Base-by-base conservation (phyloP, 75 land plant genomes). In the Cunninghamia lanceolata region DNA sequence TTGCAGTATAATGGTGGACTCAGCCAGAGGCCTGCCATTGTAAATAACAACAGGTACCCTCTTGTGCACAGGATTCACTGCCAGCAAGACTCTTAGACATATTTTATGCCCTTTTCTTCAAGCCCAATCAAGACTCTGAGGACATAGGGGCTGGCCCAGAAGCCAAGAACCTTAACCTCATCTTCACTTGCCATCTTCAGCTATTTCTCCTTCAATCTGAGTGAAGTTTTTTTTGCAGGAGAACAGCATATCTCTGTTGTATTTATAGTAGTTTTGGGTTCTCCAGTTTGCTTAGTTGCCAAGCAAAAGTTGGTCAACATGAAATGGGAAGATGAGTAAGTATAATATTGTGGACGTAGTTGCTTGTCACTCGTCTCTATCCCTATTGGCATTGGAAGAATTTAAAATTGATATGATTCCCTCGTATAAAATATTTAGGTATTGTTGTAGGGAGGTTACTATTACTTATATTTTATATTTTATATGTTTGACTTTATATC, bases 61-160 rank as follows among this genome's bases (percentile, higher is more conserved):
- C 85, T 47, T 40, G 17, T 85, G 13, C 25, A 85, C 43, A 38
- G 84, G 84, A 81, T 85, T 85, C 38, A 40, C 25, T 54, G 82
- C 39, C 86, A 86, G 68, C 11, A 86, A 86, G 11, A 38, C 87
- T 86, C 36, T 86, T 86, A 86, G 21, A 19, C 21, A 5, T 83
- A 89, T 2, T 83, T 73, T 50, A 89, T 79, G 45, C 87, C 90
- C 74, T 89, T 89, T 50, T 86, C 87, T n/a, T 46, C 82, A 63
- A 89, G 82, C 14, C 87, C 91, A 2, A 90, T 82, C 79, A 73
- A 17, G 38, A 40, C 89, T 71, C 89, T 82, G 39, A 84, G 82
- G 1, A 47, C 91, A 83, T 82, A 90, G 0, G 85, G 83, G 54
- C 90, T 89, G 50, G 46, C 43, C 88, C 85, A 88, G 87, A 82